phyloP scores from a whole-genome alignment of 2,329 filamentous ascomycete species.

The Aureobasidium uvarum region DNA sequence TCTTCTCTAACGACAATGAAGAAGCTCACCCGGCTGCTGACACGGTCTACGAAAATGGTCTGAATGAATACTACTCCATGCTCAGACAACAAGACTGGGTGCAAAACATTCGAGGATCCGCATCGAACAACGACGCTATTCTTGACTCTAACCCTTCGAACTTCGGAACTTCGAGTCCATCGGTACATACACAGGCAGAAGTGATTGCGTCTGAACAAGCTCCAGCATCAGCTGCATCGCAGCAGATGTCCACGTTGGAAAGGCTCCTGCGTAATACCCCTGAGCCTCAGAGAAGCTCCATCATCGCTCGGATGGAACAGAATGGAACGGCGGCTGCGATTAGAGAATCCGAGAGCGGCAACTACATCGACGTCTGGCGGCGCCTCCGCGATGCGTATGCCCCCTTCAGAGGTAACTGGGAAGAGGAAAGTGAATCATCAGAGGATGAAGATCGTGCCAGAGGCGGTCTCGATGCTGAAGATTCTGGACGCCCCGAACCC shows the following conservation, averaged over 20 bases:
- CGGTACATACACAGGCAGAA: neutral
- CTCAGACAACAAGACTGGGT: conserved; percentile 34
- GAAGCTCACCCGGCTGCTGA: conserved; percentile 27
- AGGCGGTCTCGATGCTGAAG: conserved; percentile 47
- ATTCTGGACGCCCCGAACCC: conserved; percentile 48
- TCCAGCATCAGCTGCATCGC: neutral
- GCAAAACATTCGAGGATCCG: conserved; percentile 22
- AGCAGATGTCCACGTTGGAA: conserved; percentile 4
- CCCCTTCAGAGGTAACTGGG: conserved; percentile 10
- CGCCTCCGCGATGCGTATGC: conserved; percentile 24
- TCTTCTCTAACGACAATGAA: neutral
- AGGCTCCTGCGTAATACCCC: conserved; percentile 25
- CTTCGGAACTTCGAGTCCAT: neutral
- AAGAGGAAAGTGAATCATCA: conserved; percentile 30
- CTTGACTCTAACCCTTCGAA: neutral
- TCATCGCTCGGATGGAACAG: conserved; percentile 25
- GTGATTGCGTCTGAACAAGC: neutral
- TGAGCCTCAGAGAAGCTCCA: conserved; percentile 26
- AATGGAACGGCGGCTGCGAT: conserved; percentile 26
- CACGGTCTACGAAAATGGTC: conserved; percentile 22
- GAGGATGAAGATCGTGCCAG: conserved; percentile 29
- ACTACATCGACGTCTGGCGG: conserved; percentile 20
- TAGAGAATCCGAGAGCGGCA: conserved; percentile 1
- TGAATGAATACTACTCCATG: conserved; percentile 37
- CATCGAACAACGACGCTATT: neutral